Evolutionary conservation across 2,329 filamentous ascomycete genomes (phyloP), one percentile per base, ranked within the genome.

Genomic region (Microsporum canis): DNA sequence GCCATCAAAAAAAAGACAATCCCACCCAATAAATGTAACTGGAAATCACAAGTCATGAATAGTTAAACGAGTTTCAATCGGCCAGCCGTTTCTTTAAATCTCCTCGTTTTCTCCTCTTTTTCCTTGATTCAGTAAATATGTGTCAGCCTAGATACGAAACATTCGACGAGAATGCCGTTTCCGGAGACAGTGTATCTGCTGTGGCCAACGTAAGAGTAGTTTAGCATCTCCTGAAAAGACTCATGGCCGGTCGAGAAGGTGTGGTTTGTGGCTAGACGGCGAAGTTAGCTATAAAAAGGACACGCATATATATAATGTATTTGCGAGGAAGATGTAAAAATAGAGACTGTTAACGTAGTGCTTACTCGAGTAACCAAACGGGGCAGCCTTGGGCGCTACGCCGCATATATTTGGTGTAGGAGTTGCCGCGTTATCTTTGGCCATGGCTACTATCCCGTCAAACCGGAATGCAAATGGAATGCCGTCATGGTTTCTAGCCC

Each of bases 81-180:
- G 31, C 51, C 51, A 14, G 31, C 51, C 49, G 31, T 36, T 36
- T 55, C 14, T 10, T 8, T 34, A 14, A 33, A 36, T 5, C 36
- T 36, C 6, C 33, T 55, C 51, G 51, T 55, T 36, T 55, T 55
- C 31, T 55, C 51, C 14, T 55, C 29, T 34, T 34, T 36, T 55
- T 33, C n/a, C 51, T 17, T 3, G n/a, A 38, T 36, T 57, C 36
- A 57, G 55, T 23, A 31, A 12, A 34, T 68, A 70, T 60, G 70
- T 69, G 14, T 70, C 68, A 61, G 39, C 41, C 41, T 31, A 8
- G 57, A 59, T 38, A 59, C 57, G 57, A 47, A 59, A 41, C 57
- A 47, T 49, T 59, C 57, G 17, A 59, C 17, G 8, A 43, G 39
- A 27, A 59, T 39, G 29, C 43, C 29, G 33, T 59, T 59, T 34